Evolutionary conservation across 1,284 basidiomycete species (phyloP).

Genomic region (Apiotrichum laibachii): DNA sequence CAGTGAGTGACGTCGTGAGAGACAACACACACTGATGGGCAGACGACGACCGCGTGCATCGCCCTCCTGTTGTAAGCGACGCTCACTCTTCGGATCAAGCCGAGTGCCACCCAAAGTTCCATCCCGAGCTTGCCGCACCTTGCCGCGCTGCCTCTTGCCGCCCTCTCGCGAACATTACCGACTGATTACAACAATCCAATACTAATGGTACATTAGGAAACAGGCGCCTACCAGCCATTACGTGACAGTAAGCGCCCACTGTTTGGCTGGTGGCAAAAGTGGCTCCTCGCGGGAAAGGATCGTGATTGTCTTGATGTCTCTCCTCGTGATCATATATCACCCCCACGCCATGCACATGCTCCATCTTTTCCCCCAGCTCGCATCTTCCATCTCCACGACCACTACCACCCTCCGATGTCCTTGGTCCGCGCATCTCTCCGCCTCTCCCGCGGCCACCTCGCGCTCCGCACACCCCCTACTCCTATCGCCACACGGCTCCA

Average conservation of each 20-base stretch:
- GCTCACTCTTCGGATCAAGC: too few species aligned
- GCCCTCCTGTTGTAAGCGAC: too few species aligned
- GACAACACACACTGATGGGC: too few species aligned
- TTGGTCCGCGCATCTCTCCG: conserved; percentile 7
- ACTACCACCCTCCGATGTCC: background rate
- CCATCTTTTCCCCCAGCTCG: too few species aligned
- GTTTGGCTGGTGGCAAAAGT: too few species aligned
- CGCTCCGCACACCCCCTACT: too few species aligned
- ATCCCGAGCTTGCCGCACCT: background rate
- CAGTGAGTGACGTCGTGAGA: too few species aligned
- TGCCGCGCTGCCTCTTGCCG: background rate
- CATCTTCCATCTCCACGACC: background rate
- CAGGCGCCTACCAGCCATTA: too few species aligned
- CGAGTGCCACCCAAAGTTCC: background rate
- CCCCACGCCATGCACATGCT: background rate
- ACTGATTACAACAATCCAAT: background rate
- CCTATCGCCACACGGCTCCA: background rate
- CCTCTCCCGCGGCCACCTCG: background rate
- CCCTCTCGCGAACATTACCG: background rate
- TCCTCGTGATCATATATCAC: background rate
- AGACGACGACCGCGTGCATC: too few species aligned
- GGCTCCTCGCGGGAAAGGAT: too few species aligned
- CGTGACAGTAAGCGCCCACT: background rate
- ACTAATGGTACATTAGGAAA: background rate
- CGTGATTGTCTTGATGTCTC: too few species aligned